phyloP scores from a whole-genome alignment of 2,329 filamentous ascomycete genomes.

The Didymosphaeria variabile region DNA sequence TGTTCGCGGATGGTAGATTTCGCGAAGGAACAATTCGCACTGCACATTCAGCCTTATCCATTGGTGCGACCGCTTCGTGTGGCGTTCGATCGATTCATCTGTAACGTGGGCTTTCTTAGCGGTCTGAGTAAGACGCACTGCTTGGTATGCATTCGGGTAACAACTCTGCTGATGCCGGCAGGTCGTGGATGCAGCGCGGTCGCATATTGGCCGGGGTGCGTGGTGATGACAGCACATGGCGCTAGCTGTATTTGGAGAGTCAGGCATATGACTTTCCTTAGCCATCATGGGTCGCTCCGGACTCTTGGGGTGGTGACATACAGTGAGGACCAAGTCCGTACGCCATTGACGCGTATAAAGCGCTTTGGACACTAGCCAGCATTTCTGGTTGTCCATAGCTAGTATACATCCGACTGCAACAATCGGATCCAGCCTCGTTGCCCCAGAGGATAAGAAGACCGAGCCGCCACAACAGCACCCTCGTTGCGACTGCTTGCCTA shows the following conservation, averaged over 20 bases:
- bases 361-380: background rate
- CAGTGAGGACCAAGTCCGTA: conserved; percentile 1
- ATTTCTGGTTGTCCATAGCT: background rate
- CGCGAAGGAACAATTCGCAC: background rate
- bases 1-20: background rate
- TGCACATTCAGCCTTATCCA: background rate
- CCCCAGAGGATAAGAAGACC: background rate
- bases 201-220: background rate
- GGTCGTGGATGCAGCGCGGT: background rate
- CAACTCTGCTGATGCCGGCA: conserved; percentile 3
- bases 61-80: background rate
- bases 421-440: background rate
- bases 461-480: background rate
- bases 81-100: background rate
- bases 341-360: background rate
- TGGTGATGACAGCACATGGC: background rate
- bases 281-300: background rate
- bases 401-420: background rate
- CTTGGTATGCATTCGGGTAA: background rate
- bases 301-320: background rate
- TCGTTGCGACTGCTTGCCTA: background rate
- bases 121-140: conserved; percentile 4
- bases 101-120: background rate
- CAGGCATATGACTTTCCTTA: background rate
- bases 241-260: conserved; percentile 1